Evolutionary conservation across 1,284 basidiomycete species (phyloP), one percentile per base, ranked within the genome.

Genomic region (Phellopilus nigrolimitatus): DNA sequence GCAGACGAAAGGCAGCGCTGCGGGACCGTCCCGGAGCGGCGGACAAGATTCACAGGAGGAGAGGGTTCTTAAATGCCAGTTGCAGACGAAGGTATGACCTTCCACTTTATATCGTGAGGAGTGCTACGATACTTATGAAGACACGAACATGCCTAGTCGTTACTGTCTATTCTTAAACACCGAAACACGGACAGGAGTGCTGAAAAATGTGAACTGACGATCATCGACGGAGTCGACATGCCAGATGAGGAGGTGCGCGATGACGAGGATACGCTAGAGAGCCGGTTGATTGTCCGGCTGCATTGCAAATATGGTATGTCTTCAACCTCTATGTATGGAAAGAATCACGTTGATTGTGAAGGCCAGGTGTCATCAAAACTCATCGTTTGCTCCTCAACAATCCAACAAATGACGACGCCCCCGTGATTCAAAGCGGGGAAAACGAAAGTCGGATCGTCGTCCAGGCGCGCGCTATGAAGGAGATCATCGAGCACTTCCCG

Each of bases 401-500:
- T 2, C 75, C 79, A 30, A 73, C 73, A 1, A 72, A 78, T 12
- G 71, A 84, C 28, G 70, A 84, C 59, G 76, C 80, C 0, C 88
- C 88, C 3, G 75, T 73, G 13, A 65, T 77, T 8, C 79, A 79
- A 5, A 76, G 82, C 42, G 63, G 71, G 6, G 59, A 66, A 0
- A 71, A 74, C 38, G 78, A 84, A 64, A 86, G 84, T n/a, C 74
- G 73, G 15, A 64, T 91, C 10, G 79, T 72, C 4, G 80, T 91
- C 51, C 84, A 84, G 1, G 82, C 88, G 15, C 76, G 76, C 57
- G 75, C 79, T 4, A 65, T 91, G 41, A 81, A 74, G 62, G 84
- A 88, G 59, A 79, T 91, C 63, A 75, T 89, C n/a, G 88, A 90
- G 39, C 87, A 89, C 61, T 91, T 91, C 56, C 79, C 84, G 0